Evolutionary conservation across 257 asterid genomes (phyloP), one percentile per base, ranked within the genome.

Genomic region (Solanum virginianum): DNA sequence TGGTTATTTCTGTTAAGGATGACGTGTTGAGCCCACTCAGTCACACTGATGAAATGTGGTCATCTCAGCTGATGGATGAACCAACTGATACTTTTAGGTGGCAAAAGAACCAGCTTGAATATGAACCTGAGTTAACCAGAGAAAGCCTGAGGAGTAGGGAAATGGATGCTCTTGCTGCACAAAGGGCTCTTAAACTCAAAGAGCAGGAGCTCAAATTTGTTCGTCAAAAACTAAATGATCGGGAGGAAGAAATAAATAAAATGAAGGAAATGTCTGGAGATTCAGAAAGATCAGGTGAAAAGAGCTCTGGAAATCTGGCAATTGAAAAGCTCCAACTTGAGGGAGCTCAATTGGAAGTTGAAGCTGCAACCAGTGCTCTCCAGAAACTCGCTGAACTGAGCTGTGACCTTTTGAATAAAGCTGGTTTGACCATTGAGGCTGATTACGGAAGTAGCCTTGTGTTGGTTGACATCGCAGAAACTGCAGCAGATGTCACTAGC

Each of bases 311-410:
- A 43, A 95, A 92, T 54, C 90, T 90, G 32, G 95, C 94, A 60
- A 91, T 89, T 18, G 98, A 93, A 91, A 91, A 92, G 77, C 97
- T 94, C 63, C 93, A 93, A 77, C 12, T 93, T 20, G 95, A 93
- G 88, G 92, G 89, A 70, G 95, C 98, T 74, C 93, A 92, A 85
- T 85, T 94, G 85, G 95, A 96, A 87, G 93, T 91, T 36, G 96
- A 94, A 89, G 98, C 97, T 72, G 98, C 97, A 20, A 92, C 91
- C 2, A 84, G 87, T 83, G 97, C 97, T 0, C 92, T 96, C 39
- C 90, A 87, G 49, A 92, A 90, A 75, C 91, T 96, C 74, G 86
- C 94, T 4, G 97, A 92, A 74, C 88, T 96, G 93, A 96, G 97
- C 63, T 88, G 91, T 41, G 92, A 90, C 85, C 96, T 96, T 86